Evolutionary conservation across 805 yeast genomes (phyloP).

Genomic region (Ogataea dorogensis): DNA sequence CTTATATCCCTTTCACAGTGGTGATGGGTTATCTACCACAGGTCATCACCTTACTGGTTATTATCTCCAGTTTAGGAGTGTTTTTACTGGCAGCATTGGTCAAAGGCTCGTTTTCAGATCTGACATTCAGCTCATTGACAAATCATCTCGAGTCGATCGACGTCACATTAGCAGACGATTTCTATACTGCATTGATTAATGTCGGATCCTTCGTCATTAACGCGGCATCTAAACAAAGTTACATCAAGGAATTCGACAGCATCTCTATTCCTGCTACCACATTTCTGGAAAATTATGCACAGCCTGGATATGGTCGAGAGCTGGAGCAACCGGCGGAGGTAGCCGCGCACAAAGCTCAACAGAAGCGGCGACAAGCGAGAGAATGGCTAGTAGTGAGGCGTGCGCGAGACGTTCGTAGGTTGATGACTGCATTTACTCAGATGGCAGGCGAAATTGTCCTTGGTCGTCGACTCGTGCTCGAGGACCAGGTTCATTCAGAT

Average conservation of each 20-base stretch:
- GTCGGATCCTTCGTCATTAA: constrained; percentile 62
- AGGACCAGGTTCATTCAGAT: constrained; percentile 1
- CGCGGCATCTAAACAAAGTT: constrained; percentile 66
- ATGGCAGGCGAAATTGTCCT: not conserved
- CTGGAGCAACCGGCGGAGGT: constrained; percentile 30
- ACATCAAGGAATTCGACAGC: constrained; percentile 54
- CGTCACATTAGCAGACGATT: constrained; percentile 55
- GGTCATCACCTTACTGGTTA: constrained; percentile 49
- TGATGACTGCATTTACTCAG: constrained; percentile 8
- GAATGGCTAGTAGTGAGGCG: constrained; percentile 23
- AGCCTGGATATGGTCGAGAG: constrained; percentile 29
- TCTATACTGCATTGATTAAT: constrained; percentile 58
- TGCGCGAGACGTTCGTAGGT: constrained; percentile 7
- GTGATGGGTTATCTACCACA: constrained; percentile 68
- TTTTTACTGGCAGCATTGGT: constrained; percentile 58
- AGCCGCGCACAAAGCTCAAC: constrained; percentile 14
- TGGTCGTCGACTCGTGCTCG: not conserved
- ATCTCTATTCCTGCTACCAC: constrained; percentile 50
- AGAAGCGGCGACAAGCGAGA: constrained; percentile 8
- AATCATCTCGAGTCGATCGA: constrained; percentile 37
- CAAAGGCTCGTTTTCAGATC: constrained; percentile 38
- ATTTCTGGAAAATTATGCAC: constrained; percentile 44
- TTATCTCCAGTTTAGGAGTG: constrained; percentile 49
- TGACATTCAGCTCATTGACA: constrained; percentile 35
- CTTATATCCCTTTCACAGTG: constrained; percentile 53